Base-by-base conservation (phyloP, 768 basidiomycete species). In the Candolleomyces eurysporus region DNA sequence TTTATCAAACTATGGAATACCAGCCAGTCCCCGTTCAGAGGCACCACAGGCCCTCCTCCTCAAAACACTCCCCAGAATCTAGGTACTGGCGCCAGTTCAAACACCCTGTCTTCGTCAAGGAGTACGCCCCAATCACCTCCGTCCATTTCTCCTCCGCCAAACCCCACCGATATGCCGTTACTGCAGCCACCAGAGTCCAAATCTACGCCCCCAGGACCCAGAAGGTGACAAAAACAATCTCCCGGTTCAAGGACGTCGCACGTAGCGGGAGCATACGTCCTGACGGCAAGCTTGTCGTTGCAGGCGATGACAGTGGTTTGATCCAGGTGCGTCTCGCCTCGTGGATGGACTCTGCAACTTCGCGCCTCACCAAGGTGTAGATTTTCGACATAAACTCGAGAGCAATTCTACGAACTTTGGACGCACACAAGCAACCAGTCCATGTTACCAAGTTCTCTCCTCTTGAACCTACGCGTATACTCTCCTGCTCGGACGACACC, bases 161-260 rank as follows among this genome's bases (percentile, higher is more conserved):
- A 73, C 96, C 96, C 5, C 94, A 99, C 72, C 82, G 91, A 69
- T 98, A 96, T 79, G 96, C 95, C 26, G 95, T 98, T 59, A 97
- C 96, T 30, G 92, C 95, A 2, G 94, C 94, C 0, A 91, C 95
- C 1, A 82, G 96, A 64, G 87, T 99, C 1, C 92, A 98, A 75
- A 90, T 98, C 70, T 98, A 98, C 75, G 92, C 94, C 3, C 94
- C 96, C 14, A 88, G 94, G 57, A 98, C 96, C 3, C 96, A 98
- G 75, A 96, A 95, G 74, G 87, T 98, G 58, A 92, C 89, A 16
- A 98, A 98, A 81, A 96, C 93, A 2, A 94, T 99, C 60, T 91
- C 96, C 31, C 82, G 97, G 43, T 99, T 99, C 79, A 98, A 97
- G 73, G 97, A 98, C 69, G 89, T 96, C 40, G 95, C 96, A 0